A percentile compares a stretch with the other conserved stretches of the same genome.
phyloP scores from a whole-genome alignment of 495 filamentous ascomycete species.

The Hypoxylon rickii region DNA sequence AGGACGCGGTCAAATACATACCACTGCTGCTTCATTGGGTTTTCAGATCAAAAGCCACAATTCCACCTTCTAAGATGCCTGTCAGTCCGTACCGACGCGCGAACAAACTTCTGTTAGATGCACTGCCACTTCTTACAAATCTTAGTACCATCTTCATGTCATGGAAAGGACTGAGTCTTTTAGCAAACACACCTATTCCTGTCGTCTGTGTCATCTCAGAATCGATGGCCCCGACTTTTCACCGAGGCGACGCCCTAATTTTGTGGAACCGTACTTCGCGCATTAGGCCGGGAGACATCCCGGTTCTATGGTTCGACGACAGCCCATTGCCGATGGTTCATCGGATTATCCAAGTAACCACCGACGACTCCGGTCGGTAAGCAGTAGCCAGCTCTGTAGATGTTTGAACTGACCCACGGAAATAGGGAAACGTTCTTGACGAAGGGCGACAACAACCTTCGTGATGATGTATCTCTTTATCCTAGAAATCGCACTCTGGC shows the following conservation, averaged over 20 bases:
- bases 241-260: constrained; percentile 43
- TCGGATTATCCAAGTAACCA: constrained; percentile 28
- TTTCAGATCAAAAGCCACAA: no score
- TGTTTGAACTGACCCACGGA: background rate
- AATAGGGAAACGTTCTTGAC: constrained; percentile 9
- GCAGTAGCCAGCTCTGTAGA: background rate
- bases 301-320: constrained; percentile 41
- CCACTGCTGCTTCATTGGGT: no score
- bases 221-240: constrained; percentile 45
- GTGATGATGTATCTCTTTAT: constrained; percentile 5
- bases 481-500: background rate
- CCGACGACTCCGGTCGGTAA: background rate
- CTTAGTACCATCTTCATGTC: constrained; percentile 17
- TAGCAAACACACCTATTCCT: background rate
- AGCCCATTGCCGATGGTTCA: constrained; percentile 45
- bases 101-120: no score
- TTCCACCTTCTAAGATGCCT: no score
- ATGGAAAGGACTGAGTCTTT: constrained; percentile 27
- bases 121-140: constrained; percentile 18
- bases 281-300: constrained; percentile 39
- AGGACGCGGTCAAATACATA: no score
- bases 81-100: no score
- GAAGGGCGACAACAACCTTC: constrained; percentile 9
- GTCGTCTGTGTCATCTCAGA: constrained; percentile 18
- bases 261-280: constrained; percentile 30